Percentiles rank a stretch among this genome's conserved stretches.
Conservation (phyloP, 2,329 filamentous ascomycete species). For the Aspergillus piperis region DNA sequence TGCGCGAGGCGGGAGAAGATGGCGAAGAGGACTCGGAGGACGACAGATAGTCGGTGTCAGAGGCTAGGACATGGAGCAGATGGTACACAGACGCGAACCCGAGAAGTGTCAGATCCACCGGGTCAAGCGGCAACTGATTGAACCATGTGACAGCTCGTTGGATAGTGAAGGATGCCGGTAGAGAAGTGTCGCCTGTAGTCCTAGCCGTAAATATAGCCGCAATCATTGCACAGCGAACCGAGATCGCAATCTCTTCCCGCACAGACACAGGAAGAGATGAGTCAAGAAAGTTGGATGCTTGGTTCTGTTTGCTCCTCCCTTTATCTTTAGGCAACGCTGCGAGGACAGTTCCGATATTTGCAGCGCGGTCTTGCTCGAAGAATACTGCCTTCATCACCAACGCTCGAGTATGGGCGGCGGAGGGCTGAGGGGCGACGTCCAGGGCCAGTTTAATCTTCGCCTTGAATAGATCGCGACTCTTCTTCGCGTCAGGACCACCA, state of each 20-base stretch:
- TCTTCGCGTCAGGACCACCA: conserved; percentile 46
- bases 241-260: conserved; percentile 57
- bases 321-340: conserved; percentile 52
- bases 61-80: conserved; percentile 42
- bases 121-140: conserved; percentile 45
- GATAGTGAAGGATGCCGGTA: conserved; percentile 41
- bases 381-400: conserved; percentile 62
- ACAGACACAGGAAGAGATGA: conserved; percentile 54
- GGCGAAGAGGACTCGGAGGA: conserved; percentile 36
- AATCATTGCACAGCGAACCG: conserved; percentile 62
- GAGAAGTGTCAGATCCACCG: conserved; percentile 44
- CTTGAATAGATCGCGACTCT: conserved; percentile 47
- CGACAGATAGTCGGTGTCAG: conserved; percentile 42
- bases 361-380: conserved; percentile 53
- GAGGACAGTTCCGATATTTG: conserved; percentile 56
- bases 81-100: conserved; percentile 47
- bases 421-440: conserved; percentile 74
- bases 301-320: conserved; percentile 32
- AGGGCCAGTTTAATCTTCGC: conserved; percentile 68
- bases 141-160: conserved; percentile 47
- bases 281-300: conserved; percentile 51
- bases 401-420: conserved; percentile 64
- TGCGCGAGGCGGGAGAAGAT: conserved; percentile 28
- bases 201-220: conserved; percentile 52
- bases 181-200: conserved; percentile 31